Conservation (phyloP, 225 moss, liverwort and hornwort genomes). For the Sphagnum tenellum region DNA sequence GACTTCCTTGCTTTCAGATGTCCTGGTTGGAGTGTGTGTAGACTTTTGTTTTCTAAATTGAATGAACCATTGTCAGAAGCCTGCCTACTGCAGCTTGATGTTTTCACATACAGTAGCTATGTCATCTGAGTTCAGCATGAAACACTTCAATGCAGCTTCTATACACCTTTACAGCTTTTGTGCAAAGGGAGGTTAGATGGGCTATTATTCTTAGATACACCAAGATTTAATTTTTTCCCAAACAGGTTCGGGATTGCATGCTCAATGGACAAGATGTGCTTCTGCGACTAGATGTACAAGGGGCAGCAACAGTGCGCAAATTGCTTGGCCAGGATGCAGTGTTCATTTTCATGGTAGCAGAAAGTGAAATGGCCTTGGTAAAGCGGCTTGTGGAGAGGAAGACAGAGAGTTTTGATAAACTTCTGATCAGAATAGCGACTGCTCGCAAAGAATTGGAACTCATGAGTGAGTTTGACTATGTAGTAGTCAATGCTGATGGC, state of each 20-base stretch:
- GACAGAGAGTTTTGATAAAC: slow-evolving; percentile 85
- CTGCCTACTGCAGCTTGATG: too few relatives aligned
- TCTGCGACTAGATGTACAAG: slow-evolving; percentile 92
- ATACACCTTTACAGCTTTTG: too few relatives aligned
- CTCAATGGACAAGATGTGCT: slow-evolving; percentile 76
- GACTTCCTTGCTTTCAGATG: too few relatives aligned
- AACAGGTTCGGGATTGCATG: slow-evolving; percentile 75
- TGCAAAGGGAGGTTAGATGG: too few relatives aligned
- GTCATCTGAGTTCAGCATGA: too few relatives aligned
- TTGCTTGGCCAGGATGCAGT: slow-evolving; percentile 83
- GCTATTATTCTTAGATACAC: too few relatives aligned
- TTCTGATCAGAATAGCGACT: slow-evolving; percentile 81
- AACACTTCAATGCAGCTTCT: too few relatives aligned
- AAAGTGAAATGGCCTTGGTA: slow-evolving; percentile 79
- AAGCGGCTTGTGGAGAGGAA: slow-evolving; percentile 83
- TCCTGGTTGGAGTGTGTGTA: too few relatives aligned
- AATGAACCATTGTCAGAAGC: too few relatives aligned
- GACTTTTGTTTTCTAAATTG: too few relatives aligned
- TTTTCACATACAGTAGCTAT: too few relatives aligned
- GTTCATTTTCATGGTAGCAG: slow-evolving; percentile 90
- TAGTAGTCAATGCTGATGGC: slow-evolving; percentile 92
- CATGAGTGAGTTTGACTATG: slow-evolving; percentile 85
- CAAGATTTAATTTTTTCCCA: neutral
- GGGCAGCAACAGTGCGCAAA: slow-evolving; percentile 84
- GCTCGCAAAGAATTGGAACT: slow-evolving; percentile 89